Conservation (phyloP, 2,329 filamentous ascomycete species). For the Colletotrichum gloeosporioides region DNA sequence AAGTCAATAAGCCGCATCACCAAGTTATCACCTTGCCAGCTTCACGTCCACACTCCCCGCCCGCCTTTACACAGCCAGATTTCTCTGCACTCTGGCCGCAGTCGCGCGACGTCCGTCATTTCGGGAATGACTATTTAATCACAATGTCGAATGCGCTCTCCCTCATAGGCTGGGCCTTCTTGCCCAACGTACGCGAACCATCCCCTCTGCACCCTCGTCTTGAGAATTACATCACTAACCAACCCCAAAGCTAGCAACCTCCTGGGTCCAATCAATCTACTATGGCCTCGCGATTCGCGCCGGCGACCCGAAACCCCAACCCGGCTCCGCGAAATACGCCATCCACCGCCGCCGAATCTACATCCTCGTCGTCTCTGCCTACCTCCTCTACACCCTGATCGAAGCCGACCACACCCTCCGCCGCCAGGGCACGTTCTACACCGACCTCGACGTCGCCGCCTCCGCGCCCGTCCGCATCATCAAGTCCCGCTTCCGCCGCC, state of each 20-base stretch:
- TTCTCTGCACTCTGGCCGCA: neutral
- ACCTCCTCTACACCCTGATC: constrained; percentile 91
- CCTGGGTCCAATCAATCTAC: constrained; percentile 79
- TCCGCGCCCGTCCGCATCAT: constrained; percentile 70
- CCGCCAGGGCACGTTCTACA: constrained; percentile 77
- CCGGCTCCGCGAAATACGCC: constrained; percentile 71
- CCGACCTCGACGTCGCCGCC: constrained; percentile 73
- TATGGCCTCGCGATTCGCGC: constrained; percentile 90
- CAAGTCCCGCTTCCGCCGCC: constrained; percentile 82
- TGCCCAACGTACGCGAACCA: constrained; percentile 51
- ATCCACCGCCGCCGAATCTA: constrained; percentile 83
- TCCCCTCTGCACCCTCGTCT: neutral
- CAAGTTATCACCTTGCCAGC: neutral
- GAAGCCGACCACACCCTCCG: constrained; percentile 86
- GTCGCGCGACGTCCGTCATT: neutral
- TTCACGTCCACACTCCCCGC: neutral
- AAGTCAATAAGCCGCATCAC: neutral
- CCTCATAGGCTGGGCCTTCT: constrained; percentile 62
- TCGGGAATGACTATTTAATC: neutral
- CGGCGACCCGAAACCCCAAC: constrained; percentile 78
- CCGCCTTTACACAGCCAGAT: neutral
- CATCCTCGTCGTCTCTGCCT: constrained; percentile 79
- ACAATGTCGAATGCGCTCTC: constrained; percentile 54
- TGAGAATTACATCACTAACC: neutral
- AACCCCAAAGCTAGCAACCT: constrained; percentile 71